Evolutionary conservation across 1,139 yeast species (phyloP).

Genomic region (Yamadazyma diddensiae): DNA sequence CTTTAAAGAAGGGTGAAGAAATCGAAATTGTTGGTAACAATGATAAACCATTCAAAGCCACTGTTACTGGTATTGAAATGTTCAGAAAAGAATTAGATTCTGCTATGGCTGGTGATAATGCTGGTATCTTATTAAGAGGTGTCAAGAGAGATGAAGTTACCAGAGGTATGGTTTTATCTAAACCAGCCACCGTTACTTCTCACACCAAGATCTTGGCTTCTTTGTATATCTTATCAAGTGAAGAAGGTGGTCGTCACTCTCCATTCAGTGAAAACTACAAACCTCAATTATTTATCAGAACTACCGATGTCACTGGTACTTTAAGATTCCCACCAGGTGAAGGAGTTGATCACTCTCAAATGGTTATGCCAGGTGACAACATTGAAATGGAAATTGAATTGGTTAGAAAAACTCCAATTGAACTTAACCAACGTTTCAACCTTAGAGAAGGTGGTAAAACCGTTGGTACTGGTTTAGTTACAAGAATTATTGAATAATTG

Average conservation of each 20-base stretch:
- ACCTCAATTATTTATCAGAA: slow-evolving; percentile 96
- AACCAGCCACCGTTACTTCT: slow-evolving; percentile 89
- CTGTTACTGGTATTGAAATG: slow-evolving; percentile 98
- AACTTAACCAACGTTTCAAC: slow-evolving; percentile 97
- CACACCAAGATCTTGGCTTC: slow-evolving; percentile 95
- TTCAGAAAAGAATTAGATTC: slow-evolving; percentile 97
- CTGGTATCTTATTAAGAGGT: slow-evolving; percentile 97
- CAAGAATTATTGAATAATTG: slow-evolving; percentile 77
- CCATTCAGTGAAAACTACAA: slow-evolving; percentile 96
- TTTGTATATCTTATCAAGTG: slow-evolving; percentile 86
- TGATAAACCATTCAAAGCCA: slow-evolving; percentile 84
- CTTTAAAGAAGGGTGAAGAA: slow-evolving; percentile 96
- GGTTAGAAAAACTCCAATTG: slow-evolving; percentile 90
- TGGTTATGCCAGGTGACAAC: slow-evolving; percentile 98
- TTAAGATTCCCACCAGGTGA: slow-evolving; percentile 89
- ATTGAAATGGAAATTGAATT: slow-evolving; percentile 93
- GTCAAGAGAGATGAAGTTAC: slow-evolving; percentile 94
- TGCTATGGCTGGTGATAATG: slow-evolving; percentile 99
- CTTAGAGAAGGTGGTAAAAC: slow-evolving; percentile 99
- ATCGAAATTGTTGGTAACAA: slow-evolving; percentile 93
- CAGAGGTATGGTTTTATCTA: slow-evolving; percentile 97
- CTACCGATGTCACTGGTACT: slow-evolving; percentile 92
- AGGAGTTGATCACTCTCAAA: slow-evolving; percentile 75
- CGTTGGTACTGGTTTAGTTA: slow-evolving; percentile 97
- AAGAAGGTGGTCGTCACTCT: slow-evolving; percentile 99